phyloP scores from a whole-genome alignment of 768 basidiomycete species.

The Tricholoma saponaceum region DNA sequence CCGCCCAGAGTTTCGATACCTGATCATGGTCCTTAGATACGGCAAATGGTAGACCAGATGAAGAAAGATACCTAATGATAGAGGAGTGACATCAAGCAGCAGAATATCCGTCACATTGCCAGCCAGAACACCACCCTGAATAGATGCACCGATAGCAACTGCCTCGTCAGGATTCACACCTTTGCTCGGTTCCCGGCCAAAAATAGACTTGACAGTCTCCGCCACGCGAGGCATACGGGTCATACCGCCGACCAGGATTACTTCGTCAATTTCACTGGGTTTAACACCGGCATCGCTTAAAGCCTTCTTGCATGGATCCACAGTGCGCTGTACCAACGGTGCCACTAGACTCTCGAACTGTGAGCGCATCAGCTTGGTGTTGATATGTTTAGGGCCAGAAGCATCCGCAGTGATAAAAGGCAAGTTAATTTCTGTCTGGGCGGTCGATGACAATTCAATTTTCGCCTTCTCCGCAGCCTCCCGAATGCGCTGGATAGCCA shows the following conservation, averaged over 20 bases:
- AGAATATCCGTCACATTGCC: slow-evolving; percentile 96
- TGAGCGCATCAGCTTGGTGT: slow-evolving; percentile 81
- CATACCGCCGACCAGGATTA: slow-evolving; percentile 99
- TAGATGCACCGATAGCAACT: slow-evolving; percentile 96
- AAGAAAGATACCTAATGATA: slow-evolving; percentile 76
- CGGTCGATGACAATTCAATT: slow-evolving; percentile 92
- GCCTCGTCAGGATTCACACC: slow-evolving; percentile 99
- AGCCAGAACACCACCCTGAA: slow-evolving; percentile 96
- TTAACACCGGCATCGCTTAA: slow-evolving; percentile 92
- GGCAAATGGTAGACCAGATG: neutral
- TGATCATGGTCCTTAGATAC: slow-evolving; percentile 12
- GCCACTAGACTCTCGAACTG: slow-evolving; percentile 87
- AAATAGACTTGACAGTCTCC: slow-evolving; percentile 90
- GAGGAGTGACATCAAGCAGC: slow-evolving; percentile 91
- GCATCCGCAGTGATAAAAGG: slow-evolving; percentile 98
- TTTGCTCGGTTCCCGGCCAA: slow-evolving; percentile 96
- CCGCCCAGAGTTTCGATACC: slow-evolving; percentile 97
- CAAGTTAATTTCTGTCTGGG: slow-evolving; percentile 95
- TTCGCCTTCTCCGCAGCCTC: slow-evolving; percentile 99
- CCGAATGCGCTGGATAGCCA: slow-evolving; percentile 98
- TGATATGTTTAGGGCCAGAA: slow-evolving; percentile 95
- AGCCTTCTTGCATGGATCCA: slow-evolving; percentile 98
- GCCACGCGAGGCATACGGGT: slow-evolving; percentile 94
- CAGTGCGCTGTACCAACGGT: slow-evolving; percentile 79
- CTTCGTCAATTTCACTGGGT: slow-evolving; percentile 89